phyloP scores from a whole-genome alignment of 345 rosid genomes.

The Linum tenue region DNA sequence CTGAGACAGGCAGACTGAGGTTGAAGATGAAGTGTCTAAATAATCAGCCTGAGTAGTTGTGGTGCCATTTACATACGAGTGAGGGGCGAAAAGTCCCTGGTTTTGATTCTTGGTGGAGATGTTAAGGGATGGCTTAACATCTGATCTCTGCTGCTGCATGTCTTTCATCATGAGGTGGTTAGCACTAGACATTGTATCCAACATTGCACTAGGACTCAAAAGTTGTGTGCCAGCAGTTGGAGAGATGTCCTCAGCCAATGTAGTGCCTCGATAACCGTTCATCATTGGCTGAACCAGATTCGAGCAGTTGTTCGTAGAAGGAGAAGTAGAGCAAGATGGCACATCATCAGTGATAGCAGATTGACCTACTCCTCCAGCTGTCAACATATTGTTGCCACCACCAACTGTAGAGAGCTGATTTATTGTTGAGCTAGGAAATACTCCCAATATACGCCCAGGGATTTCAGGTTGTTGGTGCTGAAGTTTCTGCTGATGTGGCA shows the following conservation, averaged over 20 bases:
- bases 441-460: constrained; percentile 26
- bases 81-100: constrained; percentile 34
- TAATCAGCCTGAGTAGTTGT: constrained; percentile 36
- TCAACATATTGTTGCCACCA: constrained; percentile 20
- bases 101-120: constrained; percentile 40
- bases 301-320: constrained; percentile 35
- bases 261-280: constrained; percentile 24
- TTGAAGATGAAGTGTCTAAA: constrained; percentile 69
- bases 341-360: constrained; percentile 48
- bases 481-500: constrained; percentile 28
- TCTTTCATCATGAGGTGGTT: constrained; percentile 32
- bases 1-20: constrained; percentile 52
- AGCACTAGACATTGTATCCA: constrained; percentile 30
- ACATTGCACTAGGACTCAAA: constrained; percentile 35
- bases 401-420: constrained; percentile 29
- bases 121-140: constrained; percentile 46
- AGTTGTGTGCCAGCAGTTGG: constrained; percentile 32
- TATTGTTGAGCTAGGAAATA: constrained; percentile 16
- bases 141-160: constrained; percentile 39
- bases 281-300: constrained; percentile 35
- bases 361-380: constrained; percentile 31
- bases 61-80: constrained; percentile 38
- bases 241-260: constrained; percentile 37
- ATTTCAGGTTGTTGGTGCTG: constrained; percentile 44
- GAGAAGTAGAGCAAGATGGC: constrained; percentile 57